These are phyloP conservation scores for Psidium friedrichsthalianum DNA, from an alignment of 345 rosid genomes.

Conservation along the genomic window DNA sequence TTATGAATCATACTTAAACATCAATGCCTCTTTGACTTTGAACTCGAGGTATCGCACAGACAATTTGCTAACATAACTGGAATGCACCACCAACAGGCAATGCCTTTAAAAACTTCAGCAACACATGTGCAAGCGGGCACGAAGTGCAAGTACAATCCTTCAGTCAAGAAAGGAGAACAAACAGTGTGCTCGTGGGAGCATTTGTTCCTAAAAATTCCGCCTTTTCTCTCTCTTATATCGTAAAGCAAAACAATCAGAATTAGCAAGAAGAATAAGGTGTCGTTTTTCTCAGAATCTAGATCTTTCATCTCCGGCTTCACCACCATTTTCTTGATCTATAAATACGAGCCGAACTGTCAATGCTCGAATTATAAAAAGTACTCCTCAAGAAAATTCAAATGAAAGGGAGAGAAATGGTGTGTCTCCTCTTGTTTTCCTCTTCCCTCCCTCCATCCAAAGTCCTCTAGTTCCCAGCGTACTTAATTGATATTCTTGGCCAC, in stretches of 20 bases:
- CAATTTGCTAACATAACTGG: neutral
- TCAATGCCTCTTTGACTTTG: neutral
- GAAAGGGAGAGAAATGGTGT: constrained; percentile 20
- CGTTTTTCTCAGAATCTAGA: constrained; percentile 29
- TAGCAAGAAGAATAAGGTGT: neutral
- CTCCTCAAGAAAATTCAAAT: neutral
- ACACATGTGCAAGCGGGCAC: neutral
- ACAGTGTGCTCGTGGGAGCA: neutral
- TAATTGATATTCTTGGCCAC: neutral
- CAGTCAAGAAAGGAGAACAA: neutral
- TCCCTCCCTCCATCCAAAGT: neutral
- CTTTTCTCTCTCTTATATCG: neutral
- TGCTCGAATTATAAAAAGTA: neutral
- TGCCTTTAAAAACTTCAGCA: neutral
- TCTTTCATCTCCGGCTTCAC: constrained; percentile 36
- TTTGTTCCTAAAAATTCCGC: neutral
- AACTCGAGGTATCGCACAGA: neutral
- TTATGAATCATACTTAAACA: neutral
- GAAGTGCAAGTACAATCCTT: neutral
- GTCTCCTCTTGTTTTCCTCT: neutral
- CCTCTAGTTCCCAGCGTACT: neutral
- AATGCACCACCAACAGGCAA: neutral
- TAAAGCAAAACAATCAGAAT: neutral
- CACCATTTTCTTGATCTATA: constrained; percentile 25
- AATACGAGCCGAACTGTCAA: constrained; percentile 4